phyloP scores from a whole-genome alignment of 345 rosid species.

The Lenwebbia sp. region DNA sequence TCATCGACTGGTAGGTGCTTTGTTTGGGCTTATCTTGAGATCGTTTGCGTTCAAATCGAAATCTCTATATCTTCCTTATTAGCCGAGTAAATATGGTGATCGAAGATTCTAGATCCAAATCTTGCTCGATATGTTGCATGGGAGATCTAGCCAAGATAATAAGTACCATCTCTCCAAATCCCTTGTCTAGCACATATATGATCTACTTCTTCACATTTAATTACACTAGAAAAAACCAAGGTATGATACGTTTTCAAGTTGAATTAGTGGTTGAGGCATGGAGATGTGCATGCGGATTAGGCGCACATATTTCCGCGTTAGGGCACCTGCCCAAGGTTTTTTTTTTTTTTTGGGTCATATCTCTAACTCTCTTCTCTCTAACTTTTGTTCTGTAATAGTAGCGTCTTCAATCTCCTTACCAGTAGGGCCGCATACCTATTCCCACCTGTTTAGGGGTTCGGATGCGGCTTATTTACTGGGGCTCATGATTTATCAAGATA shows the following conservation, averaged over 20 bases:
- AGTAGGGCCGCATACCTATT: too few species aligned
- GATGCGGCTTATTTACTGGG: too few species aligned
- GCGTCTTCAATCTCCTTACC: too few species aligned
- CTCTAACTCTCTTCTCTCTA: too few species aligned
- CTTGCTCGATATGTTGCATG: neutral
- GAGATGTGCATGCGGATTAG: neutral
- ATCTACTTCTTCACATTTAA: neutral
- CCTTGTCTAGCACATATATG: neutral
- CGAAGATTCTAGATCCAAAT: neutral
- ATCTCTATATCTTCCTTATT: neutral
- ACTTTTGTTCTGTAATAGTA: too few species aligned
- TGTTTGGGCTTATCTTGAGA: neutral
- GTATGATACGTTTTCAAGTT: neutral
- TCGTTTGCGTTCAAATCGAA: neutral
- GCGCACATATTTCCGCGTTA: accelerated
- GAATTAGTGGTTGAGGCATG: neutral
- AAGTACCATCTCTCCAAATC: neutral
- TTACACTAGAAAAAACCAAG: neutral
- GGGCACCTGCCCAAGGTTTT: neutral
- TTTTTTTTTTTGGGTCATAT: too few species aligned
- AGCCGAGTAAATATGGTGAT: neutral
- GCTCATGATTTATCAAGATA: too few species aligned
- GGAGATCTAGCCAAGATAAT: neutral
- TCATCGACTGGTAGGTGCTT: neutral
- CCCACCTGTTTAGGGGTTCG: too few species aligned